Evolutionary conservation across 345 rosid genomes (phyloP).

Genomic region (Acer negundo): DNA sequence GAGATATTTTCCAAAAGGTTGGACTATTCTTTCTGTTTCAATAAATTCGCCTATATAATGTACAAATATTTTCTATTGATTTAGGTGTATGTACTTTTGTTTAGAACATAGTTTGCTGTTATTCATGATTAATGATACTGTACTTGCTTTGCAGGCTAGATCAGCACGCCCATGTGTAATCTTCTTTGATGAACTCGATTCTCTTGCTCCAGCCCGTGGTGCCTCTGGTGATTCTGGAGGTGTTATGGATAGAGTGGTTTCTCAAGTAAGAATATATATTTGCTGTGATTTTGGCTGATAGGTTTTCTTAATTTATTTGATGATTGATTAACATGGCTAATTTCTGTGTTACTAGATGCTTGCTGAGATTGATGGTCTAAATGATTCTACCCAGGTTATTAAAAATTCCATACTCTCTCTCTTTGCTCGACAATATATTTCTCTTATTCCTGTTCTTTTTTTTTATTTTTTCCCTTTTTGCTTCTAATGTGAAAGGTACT

Average conservation of each 20-base stretch:
- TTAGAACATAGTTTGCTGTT: conserved; percentile 1
- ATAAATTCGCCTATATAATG: conserved; percentile 7
- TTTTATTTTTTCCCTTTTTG: conserved; percentile 1
- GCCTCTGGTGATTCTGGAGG: conserved; percentile 99
- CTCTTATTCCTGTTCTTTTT: background rate
- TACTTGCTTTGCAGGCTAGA: conserved; percentile 68
- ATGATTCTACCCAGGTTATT: conserved; percentile 76
- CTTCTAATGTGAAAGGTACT: conserved; percentile 13
- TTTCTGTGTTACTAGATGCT: conserved; percentile 64
- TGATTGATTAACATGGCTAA: conserved; percentile 15
- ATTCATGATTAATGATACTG: conserved; percentile 1
- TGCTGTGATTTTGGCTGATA: conserved; percentile 7
- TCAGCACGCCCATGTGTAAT: conserved; percentile 96
- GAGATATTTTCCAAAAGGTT: conserved; percentile 97
- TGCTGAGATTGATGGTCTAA: conserved; percentile 96
- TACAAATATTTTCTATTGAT: background rate
- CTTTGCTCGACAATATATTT: background rate
- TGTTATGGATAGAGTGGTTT: conserved; percentile 98
- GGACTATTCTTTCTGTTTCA: conserved; percentile 9
- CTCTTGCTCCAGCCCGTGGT: conserved; percentile 99
- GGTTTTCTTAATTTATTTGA: background rate
- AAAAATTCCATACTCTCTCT: background rate
- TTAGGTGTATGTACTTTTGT: background rate
- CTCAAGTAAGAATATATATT: conserved; percentile 58
- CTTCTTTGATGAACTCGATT: conserved; percentile 97